phyloP scores from a whole-genome alignment of 495 filamentous ascomycete genomes.

The Hypoxylon intermedium region DNA sequence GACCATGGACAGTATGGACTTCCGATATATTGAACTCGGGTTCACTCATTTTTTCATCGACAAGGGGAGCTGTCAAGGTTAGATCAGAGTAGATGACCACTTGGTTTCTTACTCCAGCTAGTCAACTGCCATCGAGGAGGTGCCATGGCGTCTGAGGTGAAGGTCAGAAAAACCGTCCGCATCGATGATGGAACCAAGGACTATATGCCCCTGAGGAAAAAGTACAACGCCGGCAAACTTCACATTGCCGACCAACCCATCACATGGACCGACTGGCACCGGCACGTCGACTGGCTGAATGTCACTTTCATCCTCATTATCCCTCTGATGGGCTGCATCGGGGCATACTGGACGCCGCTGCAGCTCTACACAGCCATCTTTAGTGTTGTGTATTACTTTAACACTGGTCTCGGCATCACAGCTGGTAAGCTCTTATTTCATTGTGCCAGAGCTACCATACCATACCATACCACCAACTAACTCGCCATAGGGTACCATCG shows the following conservation, averaged over 20 bases:
- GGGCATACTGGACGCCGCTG: conserved; percentile 82
- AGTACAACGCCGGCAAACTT: conserved; percentile 57
- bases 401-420: conserved; percentile 87
- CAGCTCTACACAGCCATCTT: conserved; percentile 77
- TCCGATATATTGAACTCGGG: too few relatives aligned
- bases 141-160: too few relatives aligned
- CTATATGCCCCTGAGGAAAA: conserved; percentile 53
- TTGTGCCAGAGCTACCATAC: too few relatives aligned
- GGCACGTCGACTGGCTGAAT: conserved; percentile 96
- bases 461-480: conserved; percentile 23
- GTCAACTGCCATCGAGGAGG: too few relatives aligned
- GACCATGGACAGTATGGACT: too few relatives aligned
- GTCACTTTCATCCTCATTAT: conserved; percentile 85
- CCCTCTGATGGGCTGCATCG: conserved; percentile 76
- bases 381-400: conserved; percentile 88
- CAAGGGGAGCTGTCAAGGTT: too few relatives aligned
- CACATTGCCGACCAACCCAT: conserved; percentile 69
- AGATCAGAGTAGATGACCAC: too few relatives aligned
- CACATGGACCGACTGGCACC: conserved; percentile 88
- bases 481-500: conserved; percentile 74
- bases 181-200: conserved; percentile 54
- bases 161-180: too few relatives aligned
- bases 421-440: conserved; percentile 67
- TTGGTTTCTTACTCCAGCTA: too few relatives aligned
- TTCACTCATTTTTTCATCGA: too few relatives aligned